Base-by-base conservation (phyloP, 2,329 filamentous ascomycete genomes). In the Fusarium oxysporum region DNA sequence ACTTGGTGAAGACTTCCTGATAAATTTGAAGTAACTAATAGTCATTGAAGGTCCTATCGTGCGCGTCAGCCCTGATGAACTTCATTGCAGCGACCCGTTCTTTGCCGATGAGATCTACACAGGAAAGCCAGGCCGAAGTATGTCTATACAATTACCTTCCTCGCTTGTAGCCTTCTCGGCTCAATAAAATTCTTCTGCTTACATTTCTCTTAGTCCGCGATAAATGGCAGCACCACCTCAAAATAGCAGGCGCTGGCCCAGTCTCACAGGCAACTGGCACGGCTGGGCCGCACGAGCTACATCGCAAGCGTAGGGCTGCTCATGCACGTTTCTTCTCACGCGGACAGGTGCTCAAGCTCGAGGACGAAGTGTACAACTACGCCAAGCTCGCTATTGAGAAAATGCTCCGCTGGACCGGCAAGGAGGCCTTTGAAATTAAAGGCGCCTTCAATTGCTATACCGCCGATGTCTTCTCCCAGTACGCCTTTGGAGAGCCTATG, bases 391-490 rank as follows among this genome's bases (percentile, higher is more conserved):
- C 80, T 1, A 73, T 77, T 17, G 73, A 79, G 47, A 82, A 82
- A 55, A 64, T 83, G 64, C 72, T 83, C 5, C 53, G 58, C 3
- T 70, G 68, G 13, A 47, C 71, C 5, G 74, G 76, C 11, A 76
- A 70, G n/a, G 67, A 71, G 9, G 64, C 78, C 0, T 79, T 83
- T 14, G 79, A 83, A 45, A 68, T 83, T 8, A 79, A 78, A 37
- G 76, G 80, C 14, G 70, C 82, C 5, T 83, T 81, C 55, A 82
- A 80, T 57, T 83, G 82, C 62, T 83, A 83, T 60, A 82, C 81
- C 0, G 78, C 81, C 1, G 82, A 84, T 37, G 77, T 79, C 10
- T 83, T 84, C 35, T 80, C 79, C 1, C 74, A 78, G 3, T 84
- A 83, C 43, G 78, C 77, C 33, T 84, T 83, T 57, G 82, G 83